Conservation (phyloP, 129 eudicot genomes). For the Gnaphalium uliginosum region DNA sequence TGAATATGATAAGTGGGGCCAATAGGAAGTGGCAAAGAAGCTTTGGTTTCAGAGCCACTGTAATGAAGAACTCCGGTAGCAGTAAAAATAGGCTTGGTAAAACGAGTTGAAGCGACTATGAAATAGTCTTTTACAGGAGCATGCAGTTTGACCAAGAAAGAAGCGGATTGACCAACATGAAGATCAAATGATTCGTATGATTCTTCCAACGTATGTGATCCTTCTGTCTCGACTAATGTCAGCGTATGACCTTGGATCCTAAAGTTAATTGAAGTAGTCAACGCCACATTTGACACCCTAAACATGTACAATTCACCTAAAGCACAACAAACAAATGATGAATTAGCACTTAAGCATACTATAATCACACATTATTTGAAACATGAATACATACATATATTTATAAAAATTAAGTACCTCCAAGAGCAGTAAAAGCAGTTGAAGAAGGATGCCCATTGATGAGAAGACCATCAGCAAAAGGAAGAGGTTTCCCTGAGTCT, state of each 20-base stretch:
- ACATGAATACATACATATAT: not conserved
- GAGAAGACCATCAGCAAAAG: conserved; percentile 61
- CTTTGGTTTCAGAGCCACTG: conserved; percentile 43
- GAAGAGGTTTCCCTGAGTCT: conserved; percentile 56
- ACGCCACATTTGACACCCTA: conserved; percentile 78
- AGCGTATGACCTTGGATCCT: conserved; percentile 69
- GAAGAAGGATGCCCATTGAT: conserved; percentile 58
- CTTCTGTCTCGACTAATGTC: conserved; percentile 70
- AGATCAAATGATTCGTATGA: conserved; percentile 72
- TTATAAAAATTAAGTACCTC: conserved; percentile 34
- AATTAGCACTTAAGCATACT: not conserved
- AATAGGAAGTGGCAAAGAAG: conserved; percentile 54
- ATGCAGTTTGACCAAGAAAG: conserved; percentile 59
- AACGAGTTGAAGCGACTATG: conserved; percentile 80
- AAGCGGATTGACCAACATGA: conserved; percentile 78
- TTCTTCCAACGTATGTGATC: conserved; percentile 68
- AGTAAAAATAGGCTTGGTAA: conserved; percentile 49
- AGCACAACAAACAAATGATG: not conserved
- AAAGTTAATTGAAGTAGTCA: conserved; percentile 63
- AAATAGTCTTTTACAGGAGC: conserved; percentile 52
- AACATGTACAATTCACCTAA: conserved; percentile 66
- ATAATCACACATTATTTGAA: not conserved
- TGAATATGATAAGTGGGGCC: conserved; percentile 67
- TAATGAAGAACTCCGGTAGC: conserved; percentile 63
- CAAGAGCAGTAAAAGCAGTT: conserved; percentile 35